A percentile compares a stretch with the other conserved stretches of the same genome.
Conservation (phyloP, 2,329 filamentous ascomycete genomes). For the Phaeosphaeriaceae sp. region DNA sequence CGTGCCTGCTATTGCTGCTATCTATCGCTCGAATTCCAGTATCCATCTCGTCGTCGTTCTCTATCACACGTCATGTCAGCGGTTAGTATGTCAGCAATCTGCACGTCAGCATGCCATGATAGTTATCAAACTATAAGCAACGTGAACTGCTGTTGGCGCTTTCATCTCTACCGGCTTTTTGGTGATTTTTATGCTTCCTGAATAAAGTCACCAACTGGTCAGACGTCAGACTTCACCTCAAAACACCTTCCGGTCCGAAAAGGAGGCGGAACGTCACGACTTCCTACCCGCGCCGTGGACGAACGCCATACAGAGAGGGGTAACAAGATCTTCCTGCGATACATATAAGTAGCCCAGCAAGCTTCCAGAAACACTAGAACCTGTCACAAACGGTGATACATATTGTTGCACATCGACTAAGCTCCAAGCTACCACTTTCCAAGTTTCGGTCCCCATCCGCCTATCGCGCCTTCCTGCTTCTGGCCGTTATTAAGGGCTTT, state of each 20-base stretch:
- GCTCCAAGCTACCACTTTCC: conserved; percentile 1
- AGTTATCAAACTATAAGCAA: no score
- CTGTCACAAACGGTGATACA: not conserved
- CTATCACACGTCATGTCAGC: no score
- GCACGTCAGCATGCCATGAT: no score
- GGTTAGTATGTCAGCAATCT: no score
- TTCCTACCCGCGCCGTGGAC: not conserved
- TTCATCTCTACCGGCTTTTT: no score
- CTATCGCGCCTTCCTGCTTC: not conserved
- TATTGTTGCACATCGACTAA: not conserved
- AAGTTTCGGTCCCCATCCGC: conserved; percentile 2
- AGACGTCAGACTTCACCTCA: not conserved
- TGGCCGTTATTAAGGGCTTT: not conserved
- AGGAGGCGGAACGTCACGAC: not conserved
- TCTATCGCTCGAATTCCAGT: no score
- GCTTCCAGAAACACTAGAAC: conserved; percentile 7
- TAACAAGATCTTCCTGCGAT: conserved; percentile 8
- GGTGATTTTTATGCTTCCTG: no score
- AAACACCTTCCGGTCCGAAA: not conserved
- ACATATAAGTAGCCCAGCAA: conserved; percentile 2
- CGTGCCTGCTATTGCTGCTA: no score
- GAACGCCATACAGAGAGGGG: conserved; percentile 4
- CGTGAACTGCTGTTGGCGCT: no score
- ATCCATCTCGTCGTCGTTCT: no score
- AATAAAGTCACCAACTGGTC: no score